A percentile compares a stretch with the other conserved stretches of the same genome.
Evolutionary conservation across 495 filamentous ascomycete species (phyloP).

Genomic region (Penicillium verhagenii): DNA sequence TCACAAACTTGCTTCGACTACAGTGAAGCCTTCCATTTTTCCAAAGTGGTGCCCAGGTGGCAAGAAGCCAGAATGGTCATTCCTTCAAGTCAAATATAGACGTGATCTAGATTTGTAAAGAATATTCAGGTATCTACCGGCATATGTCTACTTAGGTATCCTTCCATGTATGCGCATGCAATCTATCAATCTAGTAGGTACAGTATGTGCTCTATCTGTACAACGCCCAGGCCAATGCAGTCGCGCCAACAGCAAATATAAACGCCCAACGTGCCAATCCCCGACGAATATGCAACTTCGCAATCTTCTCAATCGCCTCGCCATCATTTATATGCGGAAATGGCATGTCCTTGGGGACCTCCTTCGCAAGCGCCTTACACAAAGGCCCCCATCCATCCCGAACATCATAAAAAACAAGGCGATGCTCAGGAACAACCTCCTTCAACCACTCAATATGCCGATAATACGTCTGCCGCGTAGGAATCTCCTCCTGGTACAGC

Average conservation of each 20-base stretch:
- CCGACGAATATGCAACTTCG: slow-evolving; percentile 11
- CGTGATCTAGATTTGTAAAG: no score
- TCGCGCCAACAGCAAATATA: slow-evolving; percentile 3
- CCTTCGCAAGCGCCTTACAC: slow-evolving; percentile 46
- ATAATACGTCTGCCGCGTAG: slow-evolving; percentile 10
- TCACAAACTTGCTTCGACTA: no score
- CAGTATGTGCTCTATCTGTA: slow-evolving; percentile 3
- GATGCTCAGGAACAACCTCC: slow-evolving; percentile 39
- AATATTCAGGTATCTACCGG: no score
- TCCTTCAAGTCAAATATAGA: no score
- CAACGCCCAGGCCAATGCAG: slow-evolving; percentile 2
- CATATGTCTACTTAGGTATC: no score
- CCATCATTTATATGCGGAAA: slow-evolving; percentile 44
- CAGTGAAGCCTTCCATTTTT: no score
- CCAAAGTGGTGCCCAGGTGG: no score
- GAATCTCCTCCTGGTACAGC: slow-evolving; percentile 15
- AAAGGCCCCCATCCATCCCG: slow-evolving; percentile 51
- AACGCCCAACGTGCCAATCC: slow-evolving; percentile 13
- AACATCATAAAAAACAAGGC: slow-evolving; percentile 46
- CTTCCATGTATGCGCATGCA: no score
- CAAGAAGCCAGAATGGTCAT: no score
- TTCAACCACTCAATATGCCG: slow-evolving; percentile 35
- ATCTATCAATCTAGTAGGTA: background rate
- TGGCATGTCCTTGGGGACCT: slow-evolving; percentile 32
- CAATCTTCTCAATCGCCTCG: slow-evolving; percentile 11